These are phyloP conservation scores for Magnusiomyces suaveolens DNA, from an alignment of 1,139 yeast genomes.

Conservation along the genomic window DNA sequence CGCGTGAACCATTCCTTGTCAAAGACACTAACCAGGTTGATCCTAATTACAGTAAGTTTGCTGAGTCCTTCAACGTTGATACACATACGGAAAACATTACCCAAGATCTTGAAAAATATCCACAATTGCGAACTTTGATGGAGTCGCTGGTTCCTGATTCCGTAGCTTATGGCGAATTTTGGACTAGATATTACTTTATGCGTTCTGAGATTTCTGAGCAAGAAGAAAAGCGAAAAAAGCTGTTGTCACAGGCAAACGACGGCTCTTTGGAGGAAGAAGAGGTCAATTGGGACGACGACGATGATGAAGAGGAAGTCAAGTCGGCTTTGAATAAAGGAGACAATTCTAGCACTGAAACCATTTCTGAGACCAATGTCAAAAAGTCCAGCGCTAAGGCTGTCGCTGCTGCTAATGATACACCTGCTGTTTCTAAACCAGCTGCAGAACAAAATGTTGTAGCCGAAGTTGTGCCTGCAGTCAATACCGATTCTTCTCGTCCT, in stretches of 20 bases:
- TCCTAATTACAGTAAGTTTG: conserved; percentile 31
- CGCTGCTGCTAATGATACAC: no score
- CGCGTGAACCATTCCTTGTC: conserved; percentile 38
- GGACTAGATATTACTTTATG: conserved; percentile 63
- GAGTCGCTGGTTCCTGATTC: conserved; percentile 47
- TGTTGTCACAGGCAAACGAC: conserved; percentile 37
- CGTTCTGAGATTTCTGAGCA: conserved; percentile 48
- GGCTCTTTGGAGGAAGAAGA: conserved; percentile 37
- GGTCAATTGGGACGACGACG: conserved; percentile 53
- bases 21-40: conserved; percentile 25
- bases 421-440: no score
- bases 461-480: no score
- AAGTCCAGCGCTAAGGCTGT: no score
- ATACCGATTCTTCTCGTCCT: conserved; percentile 29
- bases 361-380: neutral
- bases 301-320: conserved; percentile 34
- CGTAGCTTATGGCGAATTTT: conserved; percentile 53
- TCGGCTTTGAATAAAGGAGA: conserved; percentile 10
- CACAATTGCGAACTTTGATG: conserved; percentile 50
- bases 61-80: conserved; percentile 38
- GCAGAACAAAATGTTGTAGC: no score
- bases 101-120: conserved; percentile 40
- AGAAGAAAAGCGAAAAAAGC: conserved; percentile 57
- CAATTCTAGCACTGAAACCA: neutral
- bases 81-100: conserved; percentile 46